phyloP scores from a whole-genome alignment of 108 stramenopile species.

The Nitzschia sp. region DNA sequence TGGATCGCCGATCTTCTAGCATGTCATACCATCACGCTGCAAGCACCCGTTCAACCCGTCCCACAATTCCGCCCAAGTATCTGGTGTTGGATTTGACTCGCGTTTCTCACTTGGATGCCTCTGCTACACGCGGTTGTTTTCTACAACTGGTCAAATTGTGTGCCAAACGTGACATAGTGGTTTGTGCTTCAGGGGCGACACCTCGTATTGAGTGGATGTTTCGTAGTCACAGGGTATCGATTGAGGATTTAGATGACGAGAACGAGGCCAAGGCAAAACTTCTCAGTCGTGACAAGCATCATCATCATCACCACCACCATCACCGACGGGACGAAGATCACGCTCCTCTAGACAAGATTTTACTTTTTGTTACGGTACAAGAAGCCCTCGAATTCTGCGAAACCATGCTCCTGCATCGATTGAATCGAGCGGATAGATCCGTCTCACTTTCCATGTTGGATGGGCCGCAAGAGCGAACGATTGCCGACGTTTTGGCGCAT shows the following conservation, averaged over 20 bases:
- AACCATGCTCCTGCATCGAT: constrained; percentile 43
- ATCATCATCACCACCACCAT: background rate
- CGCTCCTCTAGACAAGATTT: constrained; percentile 25
- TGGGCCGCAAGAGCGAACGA: constrained; percentile 17
- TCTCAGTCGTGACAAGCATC: background rate
- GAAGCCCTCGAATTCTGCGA: constrained; percentile 84
- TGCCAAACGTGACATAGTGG: constrained; percentile 59
- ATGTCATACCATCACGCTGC: background rate
- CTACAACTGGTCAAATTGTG: constrained; percentile 76
- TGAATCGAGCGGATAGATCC: constrained; percentile 35
- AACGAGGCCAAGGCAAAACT: constrained; percentile 42
- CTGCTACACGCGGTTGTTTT: constrained; percentile 76
- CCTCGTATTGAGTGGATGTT: constrained; percentile 87
- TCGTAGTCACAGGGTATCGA: constrained; percentile 72
- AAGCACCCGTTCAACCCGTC: background rate
- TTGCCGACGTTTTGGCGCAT: constrained; percentile 22
- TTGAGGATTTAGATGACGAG: constrained; percentile 50
- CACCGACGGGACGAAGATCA: background rate
- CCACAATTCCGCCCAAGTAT: constrained; percentile 53
- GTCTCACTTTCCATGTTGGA: constrained; percentile 26
- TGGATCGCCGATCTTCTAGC: background rate
- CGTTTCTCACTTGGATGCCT: constrained; percentile 74
- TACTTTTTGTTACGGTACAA: constrained; percentile 44
- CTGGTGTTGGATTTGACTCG: constrained; percentile 76
- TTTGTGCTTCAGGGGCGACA: constrained; percentile 68